These are phyloP conservation scores for Candida argentea DNA, from an alignment of 805 yeast genomes.

Conservation along the genomic window DNA sequence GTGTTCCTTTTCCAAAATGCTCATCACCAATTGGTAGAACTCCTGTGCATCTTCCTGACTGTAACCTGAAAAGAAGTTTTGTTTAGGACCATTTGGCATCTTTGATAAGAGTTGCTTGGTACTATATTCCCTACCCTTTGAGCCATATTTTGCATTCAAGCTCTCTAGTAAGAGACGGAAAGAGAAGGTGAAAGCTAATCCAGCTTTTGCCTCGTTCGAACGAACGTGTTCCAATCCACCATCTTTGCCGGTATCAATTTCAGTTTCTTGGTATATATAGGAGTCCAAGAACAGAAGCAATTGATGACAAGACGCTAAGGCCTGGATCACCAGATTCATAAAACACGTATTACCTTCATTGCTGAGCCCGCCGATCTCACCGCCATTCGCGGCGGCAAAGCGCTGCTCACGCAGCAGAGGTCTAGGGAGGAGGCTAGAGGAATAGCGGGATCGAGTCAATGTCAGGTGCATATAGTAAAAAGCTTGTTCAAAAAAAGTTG, in stretches of 20 bases:
- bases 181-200: constrained; percentile 41
- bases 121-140: constrained; percentile 48
- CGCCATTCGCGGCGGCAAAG: constrained; percentile 50
- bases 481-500: background rate
- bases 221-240: constrained; percentile 5
- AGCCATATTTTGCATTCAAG: constrained; percentile 46
- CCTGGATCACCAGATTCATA: constrained; percentile 84
- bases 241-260: constrained; percentile 12
- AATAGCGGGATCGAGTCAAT: too few species aligned
- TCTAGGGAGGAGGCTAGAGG: constrained; percentile 1
- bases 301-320: constrained; percentile 63
- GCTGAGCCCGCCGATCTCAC: constrained; percentile 72
- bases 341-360: constrained; percentile 94
- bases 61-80: constrained; percentile 69
- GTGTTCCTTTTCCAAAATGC: constrained; percentile 52
- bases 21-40: constrained; percentile 73
- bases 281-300: constrained; percentile 46
- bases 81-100: constrained; percentile 72
- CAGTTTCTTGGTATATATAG: constrained; percentile 18
- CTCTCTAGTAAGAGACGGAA: constrained; percentile 42
- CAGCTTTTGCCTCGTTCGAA: constrained; percentile 13
- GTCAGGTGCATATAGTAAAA: background rate
- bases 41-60: constrained; percentile 97
- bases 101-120: constrained; percentile 51
- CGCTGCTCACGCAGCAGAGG: constrained; percentile 16